Evolutionary conservation across 257 asterid genomes (phyloP).

Genomic region (Fraxinus quadrangulata): DNA sequence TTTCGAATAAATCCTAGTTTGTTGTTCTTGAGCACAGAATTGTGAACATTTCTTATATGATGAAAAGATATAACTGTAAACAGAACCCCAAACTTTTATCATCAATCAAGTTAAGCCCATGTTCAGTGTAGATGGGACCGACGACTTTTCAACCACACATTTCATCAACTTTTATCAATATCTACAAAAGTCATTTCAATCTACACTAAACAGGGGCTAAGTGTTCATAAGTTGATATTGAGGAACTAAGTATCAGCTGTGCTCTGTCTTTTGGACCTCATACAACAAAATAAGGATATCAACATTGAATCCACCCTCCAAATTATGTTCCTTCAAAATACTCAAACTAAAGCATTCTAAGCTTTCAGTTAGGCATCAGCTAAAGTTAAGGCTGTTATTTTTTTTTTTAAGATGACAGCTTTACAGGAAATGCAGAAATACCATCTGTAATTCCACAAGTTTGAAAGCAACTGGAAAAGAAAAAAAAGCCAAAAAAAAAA

Average conservation of each 20-base stretch:
- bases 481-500: not conserved
- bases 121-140: too few species aligned
- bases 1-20: not conserved
- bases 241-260: not conserved
- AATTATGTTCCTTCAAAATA: not conserved
- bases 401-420: not conserved
- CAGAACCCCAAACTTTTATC: not conserved
- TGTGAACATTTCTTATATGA: not conserved
- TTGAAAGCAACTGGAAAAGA: not conserved
- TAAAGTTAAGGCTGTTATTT: not conserved
- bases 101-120: not conserved
- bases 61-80: not conserved
- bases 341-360: not conserved
- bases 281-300: not conserved
- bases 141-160: too few species aligned
- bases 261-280: not conserved
- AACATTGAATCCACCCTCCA: not conserved
- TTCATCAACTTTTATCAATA: too few species aligned
- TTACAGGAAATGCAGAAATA: not conserved
- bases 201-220: too few species aligned
- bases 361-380: not conserved
- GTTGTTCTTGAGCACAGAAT: not conserved
- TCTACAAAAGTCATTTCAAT: too few species aligned
- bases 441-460: not conserved
- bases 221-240: not conserved